Conservation (phyloP, 202 grass and related monocot species). For the Digitaria exilis region DNA sequence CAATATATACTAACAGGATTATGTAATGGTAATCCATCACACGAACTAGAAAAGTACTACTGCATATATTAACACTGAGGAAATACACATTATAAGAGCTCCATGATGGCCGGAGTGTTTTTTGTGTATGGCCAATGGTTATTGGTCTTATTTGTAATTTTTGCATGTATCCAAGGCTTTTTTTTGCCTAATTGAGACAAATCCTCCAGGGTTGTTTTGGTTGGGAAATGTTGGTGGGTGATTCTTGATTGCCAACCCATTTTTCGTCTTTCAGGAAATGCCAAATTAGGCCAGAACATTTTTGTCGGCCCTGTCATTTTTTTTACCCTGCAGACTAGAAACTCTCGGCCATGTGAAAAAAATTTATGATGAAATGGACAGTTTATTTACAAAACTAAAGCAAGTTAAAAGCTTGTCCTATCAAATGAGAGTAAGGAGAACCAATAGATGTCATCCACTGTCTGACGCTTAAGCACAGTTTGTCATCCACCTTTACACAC, state of each 20-base stretch:
- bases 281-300: too few species aligned
- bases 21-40: background rate
- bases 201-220: too few species aligned
- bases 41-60: background rate
- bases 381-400: background rate
- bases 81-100: background rate
- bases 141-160: too few species aligned
- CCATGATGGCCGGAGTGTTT: too few species aligned
- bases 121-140: too few species aligned
- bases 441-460: background rate
- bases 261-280: too few species aligned
- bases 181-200: too few species aligned
- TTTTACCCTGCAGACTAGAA: too few species aligned
- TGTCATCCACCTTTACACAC: background rate
- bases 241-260: too few species aligned
- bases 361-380: conserved; percentile 13
- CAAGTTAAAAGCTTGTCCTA: background rate
- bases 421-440: background rate
- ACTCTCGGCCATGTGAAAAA: background rate
- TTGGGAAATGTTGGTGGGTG: too few species aligned
- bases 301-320: too few species aligned
- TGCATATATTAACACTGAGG: background rate
- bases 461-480: conserved; percentile 9
- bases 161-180: too few species aligned
- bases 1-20: background rate